phyloP scores from a whole-genome alignment of 495 filamentous ascomycete species.

The Hypomontagnella submonticulosa region DNA sequence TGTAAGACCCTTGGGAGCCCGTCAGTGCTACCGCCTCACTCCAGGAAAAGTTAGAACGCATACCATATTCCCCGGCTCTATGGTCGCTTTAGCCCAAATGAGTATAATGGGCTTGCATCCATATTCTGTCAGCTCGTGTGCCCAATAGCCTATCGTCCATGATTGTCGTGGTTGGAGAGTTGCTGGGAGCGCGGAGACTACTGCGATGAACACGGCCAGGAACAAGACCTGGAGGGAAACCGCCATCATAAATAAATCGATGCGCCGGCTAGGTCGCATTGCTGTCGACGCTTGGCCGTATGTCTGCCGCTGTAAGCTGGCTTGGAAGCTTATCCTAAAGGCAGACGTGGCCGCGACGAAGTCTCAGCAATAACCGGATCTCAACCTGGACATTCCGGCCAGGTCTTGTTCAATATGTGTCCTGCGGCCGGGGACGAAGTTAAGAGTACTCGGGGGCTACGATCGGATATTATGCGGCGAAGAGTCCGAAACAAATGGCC shows the following conservation, averaged over 20 bases:
- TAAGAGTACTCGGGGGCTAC: not conserved
- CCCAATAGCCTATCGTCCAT: constrained; percentile 43
- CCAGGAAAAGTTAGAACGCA: not conserved
- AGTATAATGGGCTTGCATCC: constrained; percentile 58
- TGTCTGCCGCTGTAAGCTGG: not conserved
- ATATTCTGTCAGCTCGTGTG: constrained; percentile 54
- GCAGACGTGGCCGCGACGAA: constrained; percentile 19
- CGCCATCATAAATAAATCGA: constrained; percentile 27
- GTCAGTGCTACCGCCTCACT: constrained; percentile 11
- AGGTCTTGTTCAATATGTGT: constrained; percentile 14
- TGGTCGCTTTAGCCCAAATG: constrained; percentile 61
- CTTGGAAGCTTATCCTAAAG: not conserved
- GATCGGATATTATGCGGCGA: constrained; percentile 22
- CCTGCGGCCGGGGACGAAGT: not conserved
- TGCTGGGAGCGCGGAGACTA: constrained; percentile 33
- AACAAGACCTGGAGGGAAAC: constrained; percentile 13
- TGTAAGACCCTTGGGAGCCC: constrained; percentile 49
- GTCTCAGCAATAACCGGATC: constrained; percentile 20
- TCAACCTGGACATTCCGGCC: constrained; percentile 21
- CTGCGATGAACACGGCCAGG: constrained; percentile 21
- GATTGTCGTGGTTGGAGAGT: constrained; percentile 37
- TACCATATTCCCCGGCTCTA: constrained; percentile 64
- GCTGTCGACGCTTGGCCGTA: not conserved
- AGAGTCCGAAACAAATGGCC: constrained; percentile 17
- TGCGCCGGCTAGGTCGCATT: constrained; percentile 6